A percentile compares a stretch with the other conserved stretches of the same genome.
Evolutionary conservation across 305 asterid genomes (phyloP).

Genomic region (Striga hermonthica): DNA sequence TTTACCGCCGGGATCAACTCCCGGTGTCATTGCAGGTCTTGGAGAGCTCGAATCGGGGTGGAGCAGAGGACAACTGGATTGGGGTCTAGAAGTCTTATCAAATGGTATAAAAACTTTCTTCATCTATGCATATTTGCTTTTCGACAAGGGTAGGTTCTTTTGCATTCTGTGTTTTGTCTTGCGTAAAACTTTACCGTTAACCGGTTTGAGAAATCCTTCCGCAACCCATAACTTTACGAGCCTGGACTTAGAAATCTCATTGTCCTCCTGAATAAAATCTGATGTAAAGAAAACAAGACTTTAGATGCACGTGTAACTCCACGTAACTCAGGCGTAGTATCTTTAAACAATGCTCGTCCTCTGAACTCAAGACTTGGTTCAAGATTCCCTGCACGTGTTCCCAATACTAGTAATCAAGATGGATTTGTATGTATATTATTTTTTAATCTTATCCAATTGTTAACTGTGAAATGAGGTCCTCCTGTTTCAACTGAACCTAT

Average conservation of each 20-base stretch:
- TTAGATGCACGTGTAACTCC: neutral
- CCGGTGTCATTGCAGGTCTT: no score
- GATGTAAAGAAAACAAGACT: constrained; percentile 29
- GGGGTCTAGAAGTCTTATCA: no score
- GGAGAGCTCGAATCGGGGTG: no score
- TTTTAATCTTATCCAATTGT: constrained; percentile 16
- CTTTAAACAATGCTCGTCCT: constrained; percentile 24
- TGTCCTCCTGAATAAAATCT: constrained; percentile 22
- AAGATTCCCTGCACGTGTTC: no score
- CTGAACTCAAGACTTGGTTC: constrained; percentile 4
- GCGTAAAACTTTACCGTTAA: constrained; percentile 13
- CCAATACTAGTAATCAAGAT: no score
- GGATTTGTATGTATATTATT: constrained; percentile 12
- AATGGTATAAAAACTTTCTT: no score
- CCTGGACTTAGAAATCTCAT: neutral
- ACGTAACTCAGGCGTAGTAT: constrained; percentile 13
- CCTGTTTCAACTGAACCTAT: constrained; percentile 9
- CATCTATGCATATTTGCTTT: no score
- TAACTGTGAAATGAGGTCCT: constrained; percentile 8
- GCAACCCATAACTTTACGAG: constrained; percentile 28
- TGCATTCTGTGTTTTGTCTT: no score
- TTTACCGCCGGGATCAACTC: no score
- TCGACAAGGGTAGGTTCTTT: no score
- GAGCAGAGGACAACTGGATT: no score
- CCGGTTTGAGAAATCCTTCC: constrained; percentile 28